Conservation (phyloP, 1,284 basidiomycete species). For the Cryptococcus sp. region DNA sequence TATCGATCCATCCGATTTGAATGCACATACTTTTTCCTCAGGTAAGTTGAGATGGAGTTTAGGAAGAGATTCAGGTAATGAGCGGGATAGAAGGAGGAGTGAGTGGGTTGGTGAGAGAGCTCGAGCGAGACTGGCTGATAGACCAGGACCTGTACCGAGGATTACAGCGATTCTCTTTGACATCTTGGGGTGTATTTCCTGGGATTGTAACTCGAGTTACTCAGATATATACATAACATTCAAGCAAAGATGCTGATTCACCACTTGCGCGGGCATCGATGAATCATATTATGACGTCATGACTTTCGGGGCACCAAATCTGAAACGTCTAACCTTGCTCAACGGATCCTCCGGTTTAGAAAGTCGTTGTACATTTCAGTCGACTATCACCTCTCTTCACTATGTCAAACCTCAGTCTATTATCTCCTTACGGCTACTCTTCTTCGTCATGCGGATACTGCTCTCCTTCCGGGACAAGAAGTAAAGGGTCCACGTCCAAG, state of each 20-base stretch:
- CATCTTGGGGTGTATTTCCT: background rate
- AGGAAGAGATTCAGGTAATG: slow-evolving; percentile 32
- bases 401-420: slow-evolving; percentile 13
- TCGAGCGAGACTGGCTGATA: slow-evolving; percentile 32
- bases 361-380: no score
- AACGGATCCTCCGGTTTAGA: no score
- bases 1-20: slow-evolving; percentile 24
- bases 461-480: slow-evolving; percentile 38
- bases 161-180: slow-evolving; percentile 30
- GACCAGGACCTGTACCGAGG: slow-evolving; percentile 39
- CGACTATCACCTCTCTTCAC: background rate
- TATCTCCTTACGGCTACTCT: slow-evolving; percentile 36
- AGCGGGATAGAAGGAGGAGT: slow-evolving; percentile 42
- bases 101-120: slow-evolving; percentile 36
- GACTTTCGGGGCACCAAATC: no score
- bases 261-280: no score
- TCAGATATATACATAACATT: no score
- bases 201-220: no score
- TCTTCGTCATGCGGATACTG: slow-evolving; percentile 52
- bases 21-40: slow-evolving; percentile 21
- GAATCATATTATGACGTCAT: no score
- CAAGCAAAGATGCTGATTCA: no score
- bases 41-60: slow-evolving; percentile 25
- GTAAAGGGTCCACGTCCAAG: slow-evolving; percentile 25
- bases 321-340: no score